Percentiles rank a stretch among this genome's conserved stretches.
phyloP scores from a whole-genome alignment of 2,329 filamentous ascomycete genomes.

The Xylariales sp. region DNA sequence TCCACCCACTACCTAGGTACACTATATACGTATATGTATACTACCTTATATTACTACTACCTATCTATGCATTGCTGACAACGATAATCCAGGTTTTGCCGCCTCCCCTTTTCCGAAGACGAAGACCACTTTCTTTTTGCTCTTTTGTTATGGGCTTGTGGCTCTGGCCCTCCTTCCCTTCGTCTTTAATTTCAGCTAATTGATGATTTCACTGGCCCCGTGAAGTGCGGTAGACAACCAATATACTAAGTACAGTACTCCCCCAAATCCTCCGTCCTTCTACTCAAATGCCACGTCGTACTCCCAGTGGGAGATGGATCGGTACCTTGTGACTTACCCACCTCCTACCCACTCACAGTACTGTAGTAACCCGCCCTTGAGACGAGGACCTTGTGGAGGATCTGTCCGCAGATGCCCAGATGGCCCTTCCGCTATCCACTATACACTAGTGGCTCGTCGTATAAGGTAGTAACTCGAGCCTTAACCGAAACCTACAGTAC shows the following conservation, averaged over 20 bases:
- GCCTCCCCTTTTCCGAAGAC: not conserved
- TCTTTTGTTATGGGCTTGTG: not conserved
- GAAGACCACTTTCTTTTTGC: constrained; percentile 2
- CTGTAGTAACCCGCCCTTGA: too few species aligned
- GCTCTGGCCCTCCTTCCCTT: not conserved
- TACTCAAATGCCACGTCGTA: not conserved
- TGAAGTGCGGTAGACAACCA: constrained; percentile 1
- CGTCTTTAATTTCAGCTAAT: not conserved
- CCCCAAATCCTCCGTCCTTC: not conserved
- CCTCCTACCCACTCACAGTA: too few species aligned
- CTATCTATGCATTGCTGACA: constrained; percentile 12
- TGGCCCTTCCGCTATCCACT: constrained; percentile 2
- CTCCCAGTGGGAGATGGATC: not conserved
- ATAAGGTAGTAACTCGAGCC: not conserved
- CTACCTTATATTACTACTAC: constrained; percentile 5
- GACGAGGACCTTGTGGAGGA: not conserved
- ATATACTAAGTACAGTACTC: not conserved
- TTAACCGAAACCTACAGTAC: constrained; percentile 19
- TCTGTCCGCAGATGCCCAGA: constrained; percentile 12
- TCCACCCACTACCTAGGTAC: constrained; percentile 1
- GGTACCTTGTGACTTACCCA: not conserved
- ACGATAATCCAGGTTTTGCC: not conserved
- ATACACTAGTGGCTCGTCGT: not conserved
- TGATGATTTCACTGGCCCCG: not conserved
- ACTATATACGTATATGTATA: not conserved